Percentiles rank a stretch among this genome's conserved stretches.
Evolutionary conservation across 306 rosid genomes (phyloP).

Genomic region (Casuarina glauca): DNA sequence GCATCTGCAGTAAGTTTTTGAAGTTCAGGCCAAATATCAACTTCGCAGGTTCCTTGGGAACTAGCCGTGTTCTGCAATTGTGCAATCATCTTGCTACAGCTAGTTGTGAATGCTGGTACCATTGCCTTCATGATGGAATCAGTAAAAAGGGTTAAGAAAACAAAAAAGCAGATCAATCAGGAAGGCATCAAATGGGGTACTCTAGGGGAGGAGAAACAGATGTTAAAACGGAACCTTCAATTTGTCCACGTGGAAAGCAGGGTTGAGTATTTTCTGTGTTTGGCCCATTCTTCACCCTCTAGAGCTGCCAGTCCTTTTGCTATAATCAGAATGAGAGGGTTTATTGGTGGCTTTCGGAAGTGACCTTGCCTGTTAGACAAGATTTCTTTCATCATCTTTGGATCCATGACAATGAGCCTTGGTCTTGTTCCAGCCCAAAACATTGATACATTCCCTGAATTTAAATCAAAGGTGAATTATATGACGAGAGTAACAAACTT

Average conservation of each 20-base stretch:
- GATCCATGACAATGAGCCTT: constrained; percentile 48
- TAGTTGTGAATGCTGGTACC: constrained; percentile 37
- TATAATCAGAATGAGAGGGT: constrained; percentile 39
- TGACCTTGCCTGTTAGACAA: constrained; percentile 47
- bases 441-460: constrained; percentile 44
- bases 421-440: constrained; percentile 51
- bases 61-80: constrained; percentile 35
- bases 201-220: not conserved
- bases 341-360: constrained; percentile 45
- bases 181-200: not conserved
- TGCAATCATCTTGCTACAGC: constrained; percentile 43
- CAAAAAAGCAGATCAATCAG: not conserved
- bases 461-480: not conserved
- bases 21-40: constrained; percentile 50
- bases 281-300: constrained; percentile 48
- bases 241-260: constrained; percentile 52
- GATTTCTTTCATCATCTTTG: constrained; percentile 42
- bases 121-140: constrained; percentile 21
- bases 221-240: constrained; percentile 39
- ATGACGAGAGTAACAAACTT: not conserved
- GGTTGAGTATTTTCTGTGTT: constrained; percentile 47
- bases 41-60: constrained; percentile 32
- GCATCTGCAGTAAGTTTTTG: constrained; percentile 44
- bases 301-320: constrained; percentile 44
- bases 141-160: not conserved